Evolutionary conservation across 352 stramenopile species (phyloP), one percentile per base, ranked within the genome.

Genomic region (Aphanomyces stellatus): DNA sequence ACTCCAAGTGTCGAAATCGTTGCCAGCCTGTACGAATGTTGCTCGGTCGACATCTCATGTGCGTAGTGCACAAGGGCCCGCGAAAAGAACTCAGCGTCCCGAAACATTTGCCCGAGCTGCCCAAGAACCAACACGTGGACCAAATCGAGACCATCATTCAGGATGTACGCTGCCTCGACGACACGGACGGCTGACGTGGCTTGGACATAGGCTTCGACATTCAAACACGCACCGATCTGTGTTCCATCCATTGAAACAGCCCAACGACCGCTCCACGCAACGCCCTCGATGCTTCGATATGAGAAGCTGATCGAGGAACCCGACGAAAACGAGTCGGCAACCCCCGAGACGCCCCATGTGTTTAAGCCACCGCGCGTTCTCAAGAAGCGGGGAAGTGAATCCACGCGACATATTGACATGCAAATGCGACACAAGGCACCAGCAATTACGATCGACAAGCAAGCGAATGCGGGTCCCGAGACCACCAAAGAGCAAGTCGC

Each of bases 361-460:
- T 77, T 79, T 31, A 64, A 80, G 53, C 78, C 84, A 24, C 81
- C 81, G 35, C 66, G 72, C 13, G 40, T 83, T 8, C 69, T 80
- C 25, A 41, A 65, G 17, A 63, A 82, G 27, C 42, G 42, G 25
- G 25, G 25, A 51, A 24, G 60, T 33, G 37, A 70, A 3, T 74
- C 73, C 0, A 68, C 49, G 19, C 30, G 76, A 3, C 65, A 71
- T 15, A 64, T 65, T 10, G 53, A 65, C 41, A 33, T 27, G 22
- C 69, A 69, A 6, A 61, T 71, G 63, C 28, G 67, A 60, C 15
- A 69, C 55, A 33, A 49, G 49, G 0, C 33, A 69, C 4, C 27
- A 57, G 17, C 5, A 10, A 10, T 60, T 61, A 8, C 42, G 46
- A 1, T 25, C 46, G 10, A 10, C 65, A 71, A 37, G 33, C 25